A percentile compares a stretch with the other conserved stretches of the same genome.
These are phyloP conservation scores for Flaveria trinervia DNA, from an alignment of 129 eudicot genomes.

Conservation along the genomic window DNA sequence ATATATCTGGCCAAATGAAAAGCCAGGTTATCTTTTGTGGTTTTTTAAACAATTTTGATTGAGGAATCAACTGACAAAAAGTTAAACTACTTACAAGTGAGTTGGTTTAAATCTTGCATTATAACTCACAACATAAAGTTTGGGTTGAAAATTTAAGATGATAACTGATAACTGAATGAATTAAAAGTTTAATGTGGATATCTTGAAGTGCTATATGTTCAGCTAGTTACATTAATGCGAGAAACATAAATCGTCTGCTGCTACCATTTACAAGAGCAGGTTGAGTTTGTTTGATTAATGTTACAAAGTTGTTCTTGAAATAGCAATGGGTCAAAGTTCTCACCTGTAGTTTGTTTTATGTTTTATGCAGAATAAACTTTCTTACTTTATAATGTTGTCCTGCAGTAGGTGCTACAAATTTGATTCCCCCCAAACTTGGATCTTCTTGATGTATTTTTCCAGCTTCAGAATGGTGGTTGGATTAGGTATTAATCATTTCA, in stretches of 20 bases:
- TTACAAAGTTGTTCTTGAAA: not conserved
- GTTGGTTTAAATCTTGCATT: constrained; percentile 17
- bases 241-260: not conserved
- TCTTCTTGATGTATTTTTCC: not conserved
- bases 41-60: constrained; percentile 52
- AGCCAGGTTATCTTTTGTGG: not conserved
- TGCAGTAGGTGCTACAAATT: not conserved
- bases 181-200: not conserved
- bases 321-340: not conserved
- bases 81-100: constrained; percentile 75
- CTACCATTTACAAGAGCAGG: constrained; percentile 67
- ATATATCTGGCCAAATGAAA: not conserved
- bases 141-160: not conserved
- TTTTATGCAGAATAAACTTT: not conserved
- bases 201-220: not conserved
- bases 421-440: not conserved
- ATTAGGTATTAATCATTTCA: constrained; percentile 52
- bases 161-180: too few species aligned
- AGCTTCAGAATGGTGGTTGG: constrained; percentile 5
- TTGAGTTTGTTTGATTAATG: constrained; percentile 36
- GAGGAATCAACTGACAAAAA: constrained; percentile 79
- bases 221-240: constrained; percentile 1
- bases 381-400: not conserved
- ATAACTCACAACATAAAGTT: not conserved
- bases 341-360: not conserved